Evolutionary conservation across 129 eudicot genomes (phyloP).

Genomic region (Flaveria ramosissima): DNA sequence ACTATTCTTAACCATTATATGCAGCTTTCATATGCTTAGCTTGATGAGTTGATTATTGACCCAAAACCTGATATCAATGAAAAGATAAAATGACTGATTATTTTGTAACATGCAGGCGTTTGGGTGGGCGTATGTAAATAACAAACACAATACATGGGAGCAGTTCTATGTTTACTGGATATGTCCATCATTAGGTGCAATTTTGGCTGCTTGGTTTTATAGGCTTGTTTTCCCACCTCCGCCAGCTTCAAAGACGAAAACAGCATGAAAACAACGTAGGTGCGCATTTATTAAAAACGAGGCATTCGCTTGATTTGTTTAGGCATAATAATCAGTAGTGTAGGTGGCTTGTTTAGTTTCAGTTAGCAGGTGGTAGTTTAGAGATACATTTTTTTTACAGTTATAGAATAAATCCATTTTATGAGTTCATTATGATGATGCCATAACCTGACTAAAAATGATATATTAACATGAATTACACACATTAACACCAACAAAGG

Average conservation of each 20-base stretch:
- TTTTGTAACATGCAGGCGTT: slow-evolving; percentile 53
- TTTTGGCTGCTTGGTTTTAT: slow-evolving; percentile 66
- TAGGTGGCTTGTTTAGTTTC: slow-evolving; percentile 18
- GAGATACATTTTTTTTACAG: slow-evolving; percentile 20
- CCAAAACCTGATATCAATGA: slow-evolving; percentile 2
- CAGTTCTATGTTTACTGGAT: slow-evolving; percentile 89
- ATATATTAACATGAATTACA: neutral
- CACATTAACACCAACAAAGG: neutral
- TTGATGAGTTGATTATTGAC: slow-evolving; percentile 10
- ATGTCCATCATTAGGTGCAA: slow-evolving; percentile 71
- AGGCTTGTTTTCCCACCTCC: slow-evolving; percentile 57
- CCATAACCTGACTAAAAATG: neutral
- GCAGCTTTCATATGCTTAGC: slow-evolving; percentile 1
- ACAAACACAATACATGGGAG: slow-evolving; percentile 76
- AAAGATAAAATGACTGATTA: slow-evolving; percentile 12
- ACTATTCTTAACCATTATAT: neutral
- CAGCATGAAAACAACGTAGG: slow-evolving; percentile 35
- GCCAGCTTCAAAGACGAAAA: slow-evolving; percentile 48
- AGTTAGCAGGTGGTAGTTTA: slow-evolving; percentile 17
- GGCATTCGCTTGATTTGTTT: slow-evolving; percentile 8
- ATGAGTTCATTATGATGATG: neutral
- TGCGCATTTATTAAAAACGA: neutral
- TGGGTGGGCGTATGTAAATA: slow-evolving; percentile 80
- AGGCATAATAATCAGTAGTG: slow-evolving; percentile 25
- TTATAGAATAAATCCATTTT: slow-evolving; percentile 21